These are phyloP conservation scores for Boletus sp. DNA, from an alignment of 768 basidiomycete genomes.

Conservation along the genomic window DNA sequence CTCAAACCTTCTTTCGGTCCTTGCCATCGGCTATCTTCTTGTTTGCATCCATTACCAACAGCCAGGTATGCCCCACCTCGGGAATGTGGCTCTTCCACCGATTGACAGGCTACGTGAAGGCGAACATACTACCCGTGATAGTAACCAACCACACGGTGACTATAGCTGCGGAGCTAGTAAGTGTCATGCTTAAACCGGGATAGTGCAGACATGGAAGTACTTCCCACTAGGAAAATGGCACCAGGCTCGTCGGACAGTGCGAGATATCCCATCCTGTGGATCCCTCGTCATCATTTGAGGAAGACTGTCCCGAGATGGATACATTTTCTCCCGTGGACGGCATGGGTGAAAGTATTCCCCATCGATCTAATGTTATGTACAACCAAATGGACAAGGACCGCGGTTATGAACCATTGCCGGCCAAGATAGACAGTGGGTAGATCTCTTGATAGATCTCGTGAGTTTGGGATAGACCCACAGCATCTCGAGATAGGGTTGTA, in stretches of 20 bases:
- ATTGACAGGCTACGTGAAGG: slow-evolving; percentile 36
- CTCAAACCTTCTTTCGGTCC: slow-evolving; percentile 87
- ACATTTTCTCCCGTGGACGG: slow-evolving; percentile 52
- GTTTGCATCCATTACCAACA: slow-evolving; percentile 88
- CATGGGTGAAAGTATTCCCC: slow-evolving; percentile 46
- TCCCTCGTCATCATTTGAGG: slow-evolving; percentile 28
- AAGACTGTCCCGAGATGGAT: slow-evolving; percentile 33
- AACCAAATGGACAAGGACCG: slow-evolving; percentile 48
- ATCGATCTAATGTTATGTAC: slow-evolving; percentile 65
- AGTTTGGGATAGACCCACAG: background rate
- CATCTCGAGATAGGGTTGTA: slow-evolving; percentile 54
- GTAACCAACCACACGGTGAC: slow-evolving; percentile 96
- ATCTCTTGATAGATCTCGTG: slow-evolving; percentile 18
- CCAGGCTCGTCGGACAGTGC: slow-evolving; percentile 84
- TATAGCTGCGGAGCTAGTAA: slow-evolving; percentile 83
- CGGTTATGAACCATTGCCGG: slow-evolving; percentile 52
- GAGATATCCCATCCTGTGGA: slow-evolving; percentile 86
- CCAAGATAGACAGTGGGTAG: slow-evolving; percentile 62
- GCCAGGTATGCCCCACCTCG: slow-evolving; percentile 43
- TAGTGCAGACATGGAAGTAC: slow-evolving; percentile 20
- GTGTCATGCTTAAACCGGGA: slow-evolving; percentile 51
- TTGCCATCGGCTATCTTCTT: slow-evolving; percentile 92
- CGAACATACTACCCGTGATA: slow-evolving; percentile 85
- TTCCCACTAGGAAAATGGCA: slow-evolving; percentile 61
- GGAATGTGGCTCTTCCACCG: slow-evolving; percentile 9